Base-by-base conservation (phyloP, 176 grass and related monocot species). In the Panicum miliaceum region DNA sequence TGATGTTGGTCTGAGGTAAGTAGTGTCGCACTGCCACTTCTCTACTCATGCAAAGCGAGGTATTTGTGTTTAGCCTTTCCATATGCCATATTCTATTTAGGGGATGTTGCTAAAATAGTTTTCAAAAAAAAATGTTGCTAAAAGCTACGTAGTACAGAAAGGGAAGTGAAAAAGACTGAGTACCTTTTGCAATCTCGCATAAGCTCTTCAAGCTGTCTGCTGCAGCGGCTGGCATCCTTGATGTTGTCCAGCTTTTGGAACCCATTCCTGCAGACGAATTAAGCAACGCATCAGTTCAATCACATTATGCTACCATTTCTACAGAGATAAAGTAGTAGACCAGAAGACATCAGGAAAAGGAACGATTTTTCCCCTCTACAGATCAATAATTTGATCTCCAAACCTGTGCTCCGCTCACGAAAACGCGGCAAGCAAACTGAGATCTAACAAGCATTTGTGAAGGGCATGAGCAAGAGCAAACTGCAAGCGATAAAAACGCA, bases 171-270 rank as follows among this genome's bases (percentile, higher is more conserved):
- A 64, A 29, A 87, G 45, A 57, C 16, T 5, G 26, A 18, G 35
- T 26, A 98, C 95, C 93, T 95, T 83, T 98, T 98, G 89, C 95
- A 98, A 4, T 98, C 91, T 50, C 95, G 89, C 95, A 98, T 95
- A 19, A 98, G 93, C 70, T 95, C 95, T 81, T 98, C 93, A 14
- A 98, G 89, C 77, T 92, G 95, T 75, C 95, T 87, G 82, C 91
- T 93, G 64, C 93, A 81, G 67, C 95, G 84, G 86, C 61, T 98
- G 12, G 95, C 70, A 45, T 98, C 95, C 86, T 98, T 98, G 84
- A 98, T 95, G 87, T 95, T 98, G 54, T 98, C 95, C 76, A 98
- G 82, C 84, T 95, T 98, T 68, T 98, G 93, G 82, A 98, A 98
- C 12, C 92, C 93, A 95, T 95, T 98, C 82, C 95, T 98, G 89